Evolutionary conservation across 306 rosid genomes (phyloP).

Genomic region (Malus orientalis): DNA sequence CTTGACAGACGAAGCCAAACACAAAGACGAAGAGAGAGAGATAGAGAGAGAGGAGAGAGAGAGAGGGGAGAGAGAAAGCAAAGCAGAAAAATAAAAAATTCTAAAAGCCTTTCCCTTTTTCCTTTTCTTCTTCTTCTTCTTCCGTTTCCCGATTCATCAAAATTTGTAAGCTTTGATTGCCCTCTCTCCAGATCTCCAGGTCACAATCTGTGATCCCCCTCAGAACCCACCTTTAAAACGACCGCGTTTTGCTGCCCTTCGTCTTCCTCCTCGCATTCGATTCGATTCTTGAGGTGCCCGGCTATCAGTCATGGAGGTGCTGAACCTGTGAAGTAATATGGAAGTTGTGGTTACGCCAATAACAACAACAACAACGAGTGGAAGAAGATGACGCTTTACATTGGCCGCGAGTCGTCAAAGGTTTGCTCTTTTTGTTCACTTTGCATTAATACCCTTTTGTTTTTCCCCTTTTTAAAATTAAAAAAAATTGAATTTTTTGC

Average conservation of each 20-base stretch:
- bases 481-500: not conserved
- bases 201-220: not conserved
- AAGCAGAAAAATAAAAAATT: not conserved
- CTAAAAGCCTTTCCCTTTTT: conserved; percentile 9
- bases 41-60: not conserved
- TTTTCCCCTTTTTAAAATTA: not conserved
- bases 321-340: conserved; percentile 79
- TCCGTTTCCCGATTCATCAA: not conserved
- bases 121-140: conserved; percentile 10
- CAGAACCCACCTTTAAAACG: not conserved
- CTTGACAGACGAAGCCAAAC: not conserved
- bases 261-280: not conserved
- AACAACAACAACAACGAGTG: conserved; percentile 6
- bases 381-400: conserved; percentile 70
- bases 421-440: conserved; percentile 14
- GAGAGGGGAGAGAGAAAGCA: not conserved
- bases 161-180: not conserved
- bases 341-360: conserved; percentile 44
- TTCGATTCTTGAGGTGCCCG: not conserved
- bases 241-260: not conserved
- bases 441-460: conserved; percentile 9
- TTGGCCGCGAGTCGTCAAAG: conserved; percentile 98
- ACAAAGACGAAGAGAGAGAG: conserved; percentile 26
- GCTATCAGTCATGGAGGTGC: conserved; percentile 11
- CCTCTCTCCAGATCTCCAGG: conserved; percentile 4